A percentile compares a stretch with the other conserved stretches of the same genome.
Conservation (phyloP, 1,284 basidiomycete species). For the Takashimella tepidaria region DNA sequence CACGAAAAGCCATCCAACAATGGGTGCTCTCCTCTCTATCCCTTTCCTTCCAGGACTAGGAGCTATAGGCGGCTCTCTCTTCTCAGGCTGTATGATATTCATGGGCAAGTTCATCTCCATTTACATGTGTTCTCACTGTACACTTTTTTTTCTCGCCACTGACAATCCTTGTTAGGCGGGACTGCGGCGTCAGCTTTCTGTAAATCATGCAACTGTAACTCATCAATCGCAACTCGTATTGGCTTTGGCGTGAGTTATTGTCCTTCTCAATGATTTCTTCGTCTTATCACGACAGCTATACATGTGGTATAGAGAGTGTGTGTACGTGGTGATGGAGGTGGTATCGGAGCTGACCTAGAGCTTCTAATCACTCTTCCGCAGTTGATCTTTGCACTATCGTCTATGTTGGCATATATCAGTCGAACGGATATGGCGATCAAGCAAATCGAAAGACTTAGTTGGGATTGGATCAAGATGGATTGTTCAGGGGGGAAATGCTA, state of each 20-base stretch:
- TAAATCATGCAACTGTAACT: constrained; percentile 99
- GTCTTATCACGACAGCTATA: no score
- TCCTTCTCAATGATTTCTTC: no score
- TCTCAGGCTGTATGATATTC: constrained; percentile 58
- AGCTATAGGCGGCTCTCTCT: constrained; percentile 70
- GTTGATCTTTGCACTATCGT: constrained; percentile 94
- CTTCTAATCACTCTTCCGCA: no score
- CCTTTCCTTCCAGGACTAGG: constrained; percentile 71
- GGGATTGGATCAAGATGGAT: constrained; percentile 98
- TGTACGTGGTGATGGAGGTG: no score
- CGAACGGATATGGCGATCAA: constrained; percentile 82
- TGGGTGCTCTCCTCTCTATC: constrained; percentile 79
- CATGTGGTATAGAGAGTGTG: no score
- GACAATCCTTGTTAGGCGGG: constrained; percentile 23
- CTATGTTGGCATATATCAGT: constrained; percentile 95
- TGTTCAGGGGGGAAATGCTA: constrained; percentile 91
- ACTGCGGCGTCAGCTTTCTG: constrained; percentile 84
- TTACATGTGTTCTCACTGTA: constrained; percentile 49
- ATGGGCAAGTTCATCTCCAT: constrained; percentile 60
- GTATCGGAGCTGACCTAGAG: no score
- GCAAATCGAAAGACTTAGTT: constrained; percentile 85
- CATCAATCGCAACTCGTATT: constrained; percentile 93
- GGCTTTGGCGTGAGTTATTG: constrained; percentile 84
- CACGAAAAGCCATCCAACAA: constrained; percentile 43
- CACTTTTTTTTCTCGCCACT: constrained; percentile 1